Evolutionary conservation across 2,329 filamentous ascomycete genomes (phyloP), one percentile per base, ranked within the genome.

Genomic region (Fusarium paranaense): DNA sequence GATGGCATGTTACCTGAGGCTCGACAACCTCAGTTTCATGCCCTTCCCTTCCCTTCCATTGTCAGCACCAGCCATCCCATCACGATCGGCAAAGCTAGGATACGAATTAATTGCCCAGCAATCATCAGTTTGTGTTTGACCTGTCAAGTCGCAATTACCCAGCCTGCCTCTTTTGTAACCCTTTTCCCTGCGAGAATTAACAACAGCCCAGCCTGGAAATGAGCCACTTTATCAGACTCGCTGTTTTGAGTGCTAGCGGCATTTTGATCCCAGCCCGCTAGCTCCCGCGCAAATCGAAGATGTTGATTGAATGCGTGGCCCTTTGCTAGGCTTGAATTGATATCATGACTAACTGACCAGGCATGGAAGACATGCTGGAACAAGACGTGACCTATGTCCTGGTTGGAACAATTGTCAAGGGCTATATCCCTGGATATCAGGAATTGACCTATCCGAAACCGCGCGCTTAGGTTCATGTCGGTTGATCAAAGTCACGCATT

Each of bases 381-480:
- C 13, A 40, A 10, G 18, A 45, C 54, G 61, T n/a, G 22, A 38
- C 27, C 32, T 40, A 37, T 30, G 13, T 14, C 50, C 33, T 37
- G 22, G 45, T 27, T 32, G 30, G 40, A 64, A 16, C 38, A 8
- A 30, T 9, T 10, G 61, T n/a, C n/a, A 18, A 27, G 61, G 37
- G 22, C 35, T 8, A 40, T 47, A 60, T 37, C 16, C 22, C 38
- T 20, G 20, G 25, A 25, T 20, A 30, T 16, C 18, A 38, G 54
- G 32, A 14, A 38, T 57, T 57, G 40, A 18, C 14, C 25, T 32
- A 16, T 30, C 18, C 35, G 52, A 67, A 58, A 27, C 37, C 56
- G 67, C 47, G 69, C 69, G 30, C 61, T 69, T 69, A 42, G 45
- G 56, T 56, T 71, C 56, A 38, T 62, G 50, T 71, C 64, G 35